Conservation (phyloP, 176 grass and related monocot species). For the Triticum monococcum region DNA sequence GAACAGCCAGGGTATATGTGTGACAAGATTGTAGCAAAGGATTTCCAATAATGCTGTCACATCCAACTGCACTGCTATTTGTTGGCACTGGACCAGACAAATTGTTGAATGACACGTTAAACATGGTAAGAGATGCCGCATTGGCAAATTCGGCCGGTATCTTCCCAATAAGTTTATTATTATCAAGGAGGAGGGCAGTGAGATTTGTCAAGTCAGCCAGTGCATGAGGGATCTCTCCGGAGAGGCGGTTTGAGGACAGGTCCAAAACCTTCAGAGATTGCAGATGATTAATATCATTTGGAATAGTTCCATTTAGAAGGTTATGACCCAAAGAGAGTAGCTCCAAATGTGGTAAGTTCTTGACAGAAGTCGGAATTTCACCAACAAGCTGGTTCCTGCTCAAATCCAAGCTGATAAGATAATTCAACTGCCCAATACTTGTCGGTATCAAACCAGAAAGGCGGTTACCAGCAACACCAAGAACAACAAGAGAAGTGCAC, state of each 20-base stretch:
- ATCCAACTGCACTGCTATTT: slow-evolving; percentile 65
- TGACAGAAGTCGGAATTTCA: slow-evolving; percentile 62
- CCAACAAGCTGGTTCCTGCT: slow-evolving; percentile 72
- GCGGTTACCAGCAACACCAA: slow-evolving; percentile 71
- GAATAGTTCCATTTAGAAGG: slow-evolving; percentile 75
- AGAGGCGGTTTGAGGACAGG: slow-evolving; percentile 79
- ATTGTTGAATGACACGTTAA: slow-evolving; percentile 98
- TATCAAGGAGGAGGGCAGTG: slow-evolving; percentile 67
- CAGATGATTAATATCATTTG: slow-evolving; percentile 50
- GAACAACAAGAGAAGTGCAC: slow-evolving; percentile 62
- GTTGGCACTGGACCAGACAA: slow-evolving; percentile 83
- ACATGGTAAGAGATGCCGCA: slow-evolving; percentile 50
- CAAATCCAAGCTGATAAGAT: slow-evolving; percentile 78
- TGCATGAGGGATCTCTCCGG: slow-evolving; percentile 65
- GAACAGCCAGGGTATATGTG: slow-evolving; percentile 62
- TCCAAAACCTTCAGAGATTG: slow-evolving; percentile 70
- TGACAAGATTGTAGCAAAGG: slow-evolving; percentile 88
- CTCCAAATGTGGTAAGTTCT: slow-evolving; percentile 52
- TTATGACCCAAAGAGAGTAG: slow-evolving; percentile 72
- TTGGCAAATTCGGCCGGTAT: slow-evolving; percentile 68
- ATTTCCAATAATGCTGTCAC: slow-evolving; percentile 84
- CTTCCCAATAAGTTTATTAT: slow-evolving; percentile 89
- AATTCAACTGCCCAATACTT: slow-evolving; percentile 65
- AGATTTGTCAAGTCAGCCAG: slow-evolving; percentile 75
- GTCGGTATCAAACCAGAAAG: slow-evolving; percentile 74